These are phyloP conservation scores for Gossypium aridum DNA, from an alignment of 441 rosid genomes.

Conservation along the genomic window DNA sequence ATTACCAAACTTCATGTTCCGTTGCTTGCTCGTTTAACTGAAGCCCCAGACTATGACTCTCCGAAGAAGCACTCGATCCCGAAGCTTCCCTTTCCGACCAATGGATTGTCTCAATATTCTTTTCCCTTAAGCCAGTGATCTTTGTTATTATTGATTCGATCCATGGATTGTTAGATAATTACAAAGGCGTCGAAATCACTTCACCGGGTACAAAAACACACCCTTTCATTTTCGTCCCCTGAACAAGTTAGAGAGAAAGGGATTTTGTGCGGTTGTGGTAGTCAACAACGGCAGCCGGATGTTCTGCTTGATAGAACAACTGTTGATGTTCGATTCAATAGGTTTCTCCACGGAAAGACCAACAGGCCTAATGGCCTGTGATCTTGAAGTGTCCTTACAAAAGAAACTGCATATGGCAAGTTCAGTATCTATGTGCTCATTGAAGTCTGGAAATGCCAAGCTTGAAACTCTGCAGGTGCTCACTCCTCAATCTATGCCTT, in stretches of 20 bases:
- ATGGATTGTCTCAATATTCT: conserved; percentile 51
- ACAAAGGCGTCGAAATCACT: conserved; percentile 61
- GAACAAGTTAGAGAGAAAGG: conserved; percentile 76
- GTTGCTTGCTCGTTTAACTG: conserved; percentile 34
- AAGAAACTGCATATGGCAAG: conserved; percentile 68
- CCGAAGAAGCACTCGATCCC: conserved; percentile 73
- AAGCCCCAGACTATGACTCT: conserved; percentile 52
- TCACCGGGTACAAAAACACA: conserved; percentile 63
- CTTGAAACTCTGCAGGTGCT: conserved; percentile 64
- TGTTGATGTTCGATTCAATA: conserved; percentile 49
- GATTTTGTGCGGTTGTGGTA: conserved; percentile 29
- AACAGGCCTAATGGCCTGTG: conserved; percentile 64
- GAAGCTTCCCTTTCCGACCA: conserved; percentile 60
- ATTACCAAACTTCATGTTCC: conserved; percentile 44
- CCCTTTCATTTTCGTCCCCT: conserved; percentile 53
- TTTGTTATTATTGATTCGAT: conserved; percentile 59
- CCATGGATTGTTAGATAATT: conserved; percentile 66
- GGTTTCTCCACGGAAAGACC: conserved; percentile 66
- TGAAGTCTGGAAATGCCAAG: conserved; percentile 78
- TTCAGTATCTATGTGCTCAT: conserved; percentile 97
- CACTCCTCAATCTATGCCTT: conserved; percentile 92
- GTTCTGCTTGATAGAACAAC: conserved; percentile 70
- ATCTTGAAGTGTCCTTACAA: conserved; percentile 62
- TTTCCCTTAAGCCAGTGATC: conserved; percentile 60
- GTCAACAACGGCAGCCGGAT: conserved; percentile 84